phyloP scores from a whole-genome alignment of 2,329 filamentous ascomycete species.

The Aquanectria penicillioides region DNA sequence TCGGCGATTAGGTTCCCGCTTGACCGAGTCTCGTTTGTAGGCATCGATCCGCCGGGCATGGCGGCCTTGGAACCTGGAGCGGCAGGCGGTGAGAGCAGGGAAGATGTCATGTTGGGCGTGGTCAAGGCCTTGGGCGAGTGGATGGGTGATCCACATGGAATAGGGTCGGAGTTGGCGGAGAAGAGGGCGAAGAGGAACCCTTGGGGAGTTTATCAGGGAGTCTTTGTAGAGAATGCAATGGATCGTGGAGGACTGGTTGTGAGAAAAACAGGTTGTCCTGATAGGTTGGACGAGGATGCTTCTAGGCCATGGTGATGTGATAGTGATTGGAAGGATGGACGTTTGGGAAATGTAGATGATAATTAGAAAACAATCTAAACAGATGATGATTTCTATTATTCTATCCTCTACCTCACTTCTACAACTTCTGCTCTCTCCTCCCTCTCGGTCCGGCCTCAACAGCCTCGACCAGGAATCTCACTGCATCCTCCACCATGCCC shows the following conservation, averaged over 20 bases:
- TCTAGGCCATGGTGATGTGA: slow-evolving; percentile 51
- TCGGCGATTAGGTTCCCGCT: slow-evolving; percentile 66
- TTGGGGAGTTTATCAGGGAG: slow-evolving; percentile 55
- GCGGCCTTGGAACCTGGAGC: slow-evolving; percentile 31
- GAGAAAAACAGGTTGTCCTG: slow-evolving; percentile 44
- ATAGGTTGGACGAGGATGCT: slow-evolving; percentile 52
- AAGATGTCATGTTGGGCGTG: slow-evolving; percentile 54
- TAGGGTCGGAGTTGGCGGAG: slow-evolving; percentile 53
- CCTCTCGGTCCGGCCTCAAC: slow-evolving; percentile 47
- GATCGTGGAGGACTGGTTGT: slow-evolving; percentile 51
- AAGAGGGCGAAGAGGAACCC: slow-evolving; percentile 63
- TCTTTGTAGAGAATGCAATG: slow-evolving; percentile 54
- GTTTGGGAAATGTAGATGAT: neutral
- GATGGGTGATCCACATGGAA: slow-evolving; percentile 63
- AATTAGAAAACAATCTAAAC: slow-evolving; percentile 9
- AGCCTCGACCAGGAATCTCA: slow-evolving; percentile 67
- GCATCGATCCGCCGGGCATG: slow-evolving; percentile 70
- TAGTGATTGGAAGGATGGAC: neutral
- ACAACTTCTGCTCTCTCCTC: slow-evolving; percentile 44
- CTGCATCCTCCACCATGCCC: slow-evolving; percentile 73
- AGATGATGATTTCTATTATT: neutral
- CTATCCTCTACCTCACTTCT: slow-evolving; percentile 34
- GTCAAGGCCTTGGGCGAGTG: slow-evolving; percentile 58
- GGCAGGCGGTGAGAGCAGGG: slow-evolving; percentile 44
- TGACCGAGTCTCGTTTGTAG: slow-evolving; percentile 61